Conservation (phyloP, 805 yeast genomes). For the Wickerhamomyces alni region DNA sequence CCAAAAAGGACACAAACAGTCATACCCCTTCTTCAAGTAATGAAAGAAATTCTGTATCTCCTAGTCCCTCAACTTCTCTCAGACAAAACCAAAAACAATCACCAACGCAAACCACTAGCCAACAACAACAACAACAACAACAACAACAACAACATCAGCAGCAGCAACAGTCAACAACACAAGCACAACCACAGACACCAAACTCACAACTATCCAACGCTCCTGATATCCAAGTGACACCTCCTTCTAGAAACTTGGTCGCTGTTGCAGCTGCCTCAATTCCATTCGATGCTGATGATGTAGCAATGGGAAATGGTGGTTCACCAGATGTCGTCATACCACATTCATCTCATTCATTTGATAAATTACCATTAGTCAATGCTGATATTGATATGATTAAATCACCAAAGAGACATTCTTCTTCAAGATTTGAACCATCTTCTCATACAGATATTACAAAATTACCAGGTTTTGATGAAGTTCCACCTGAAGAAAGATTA, state of each 20-base stretch:
- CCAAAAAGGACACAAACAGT: neutral
- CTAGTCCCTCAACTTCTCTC: slow-evolving; percentile 24
- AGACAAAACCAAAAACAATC: slow-evolving; percentile 20
- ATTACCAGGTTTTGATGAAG: slow-evolving; percentile 85
- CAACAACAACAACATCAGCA: neutral
- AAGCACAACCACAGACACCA: neutral
- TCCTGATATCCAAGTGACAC: slow-evolving; percentile 15
- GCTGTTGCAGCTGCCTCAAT: slow-evolving; percentile 1
- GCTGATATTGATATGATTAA: slow-evolving; percentile 75
- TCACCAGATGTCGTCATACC: slow-evolving; percentile 25
- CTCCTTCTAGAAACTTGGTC: slow-evolving; percentile 5
- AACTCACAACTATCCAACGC: neutral
- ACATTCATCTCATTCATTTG: slow-evolving; percentile 46
- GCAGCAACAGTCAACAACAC: neutral
- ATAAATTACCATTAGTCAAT: slow-evolving; percentile 53
- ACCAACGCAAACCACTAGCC: too few species aligned
- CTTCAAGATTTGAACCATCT: slow-evolving; percentile 84
- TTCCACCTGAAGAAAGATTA: slow-evolving; percentile 72
- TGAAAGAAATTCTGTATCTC: slow-evolving; percentile 6
- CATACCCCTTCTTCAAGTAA: neutral
- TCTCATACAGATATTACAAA: slow-evolving; percentile 58
- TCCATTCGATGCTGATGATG: slow-evolving; percentile 4
- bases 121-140: neutral
- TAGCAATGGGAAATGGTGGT: slow-evolving; percentile 3
- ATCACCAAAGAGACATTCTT: slow-evolving; percentile 86